Percentiles rank a stretch among this genome's conserved stretches.
Evolutionary conservation across 1,284 basidiomycete species (phyloP).

Genomic region (Austroboletus novae-zelandiae): DNA sequence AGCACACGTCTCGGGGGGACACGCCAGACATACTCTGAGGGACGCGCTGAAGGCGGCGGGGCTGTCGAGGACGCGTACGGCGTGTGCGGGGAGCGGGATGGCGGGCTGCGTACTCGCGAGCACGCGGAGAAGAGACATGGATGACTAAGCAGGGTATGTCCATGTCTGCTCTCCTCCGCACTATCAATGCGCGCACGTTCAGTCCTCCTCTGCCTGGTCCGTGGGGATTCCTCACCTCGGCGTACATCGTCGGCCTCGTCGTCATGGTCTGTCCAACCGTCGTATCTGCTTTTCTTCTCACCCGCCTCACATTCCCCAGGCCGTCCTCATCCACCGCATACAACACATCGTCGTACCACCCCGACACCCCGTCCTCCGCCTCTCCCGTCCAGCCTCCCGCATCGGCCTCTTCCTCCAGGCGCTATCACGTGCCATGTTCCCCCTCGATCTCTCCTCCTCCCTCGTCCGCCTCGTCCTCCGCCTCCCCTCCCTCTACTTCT

Average conservation of each 20-base stretch:
- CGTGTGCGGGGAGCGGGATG: slow-evolving; percentile 33
- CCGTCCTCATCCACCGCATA: slow-evolving; percentile 65
- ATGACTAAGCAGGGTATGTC: too few relatives aligned
- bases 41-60: slow-evolving; percentile 39
- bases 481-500: slow-evolving; percentile 59
- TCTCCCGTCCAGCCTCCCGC: slow-evolving; percentile 17
- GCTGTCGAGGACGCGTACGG: slow-evolving; percentile 37
- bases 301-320: slow-evolving; percentile 38
- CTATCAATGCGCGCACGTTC: not conserved
- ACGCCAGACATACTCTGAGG: slow-evolving; percentile 35
- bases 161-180: not conserved
- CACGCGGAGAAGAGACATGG: slow-evolving; percentile 8
- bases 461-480: slow-evolving; percentile 57
- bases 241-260: slow-evolving; percentile 63
- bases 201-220: slow-evolving; percentile 48
- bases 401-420: slow-evolving; percentile 26
- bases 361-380: slow-evolving; percentile 37
- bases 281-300: not conserved
- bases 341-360: slow-evolving; percentile 74
- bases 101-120: slow-evolving; percentile 42
- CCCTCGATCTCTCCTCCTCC: slow-evolving; percentile 60
- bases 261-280: slow-evolving; percentile 46
- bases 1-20: too few relatives aligned
- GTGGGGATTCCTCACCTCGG: slow-evolving; percentile 67
- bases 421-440: slow-evolving; percentile 47